These are phyloP conservation scores for Boletus rubropictus DNA, from an alignment of 768 basidiomycete genomes.

Conservation along the genomic window DNA sequence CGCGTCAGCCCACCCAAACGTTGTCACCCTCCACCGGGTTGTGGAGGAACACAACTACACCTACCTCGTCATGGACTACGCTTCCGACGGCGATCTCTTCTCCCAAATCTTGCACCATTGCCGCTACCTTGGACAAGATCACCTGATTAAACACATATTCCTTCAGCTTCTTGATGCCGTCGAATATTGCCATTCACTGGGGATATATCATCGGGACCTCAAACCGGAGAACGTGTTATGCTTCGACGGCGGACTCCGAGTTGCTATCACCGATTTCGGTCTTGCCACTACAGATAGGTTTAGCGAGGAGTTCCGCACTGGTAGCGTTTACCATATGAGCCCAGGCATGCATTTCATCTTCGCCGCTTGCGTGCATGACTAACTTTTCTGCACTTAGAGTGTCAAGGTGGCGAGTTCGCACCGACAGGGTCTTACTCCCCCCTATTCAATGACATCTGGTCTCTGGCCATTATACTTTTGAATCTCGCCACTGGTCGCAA, in stretches of 20 bases:
- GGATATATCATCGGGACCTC: slow-evolving; percentile 94
- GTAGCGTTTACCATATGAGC: slow-evolving; percentile 98
- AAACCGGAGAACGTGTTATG: slow-evolving; percentile 97
- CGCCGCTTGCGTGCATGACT: slow-evolving; percentile 8
- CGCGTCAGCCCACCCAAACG: slow-evolving; percentile 67
- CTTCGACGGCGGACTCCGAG: slow-evolving; percentile 65
- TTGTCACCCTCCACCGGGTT: slow-evolving; percentile 86
- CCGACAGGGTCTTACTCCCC: slow-evolving; percentile 73
- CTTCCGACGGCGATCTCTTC: slow-evolving; percentile 86
- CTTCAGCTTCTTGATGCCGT: slow-evolving; percentile 91
- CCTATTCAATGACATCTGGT: slow-evolving; percentile 91
- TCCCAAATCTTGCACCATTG: slow-evolving; percentile 74
- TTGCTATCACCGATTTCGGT: slow-evolving; percentile 93
- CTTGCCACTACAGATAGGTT: slow-evolving; percentile 82
- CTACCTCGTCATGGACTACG: slow-evolving; percentile 93
- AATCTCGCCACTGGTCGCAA: slow-evolving; percentile 94
- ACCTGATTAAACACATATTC: slow-evolving; percentile 84
- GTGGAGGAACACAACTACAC: slow-evolving; percentile 77
- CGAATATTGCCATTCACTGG: slow-evolving; percentile 84
- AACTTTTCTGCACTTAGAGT: slow-evolving; percentile 52
- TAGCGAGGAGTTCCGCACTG: slow-evolving; percentile 87
- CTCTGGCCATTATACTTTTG: slow-evolving; percentile 90
- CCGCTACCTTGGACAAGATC: slow-evolving; percentile 78
- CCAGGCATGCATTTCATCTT: slow-evolving; percentile 52
- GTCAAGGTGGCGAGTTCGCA: slow-evolving; percentile 68